These are phyloP conservation scores for Hygrocybe punicea DNA, from an alignment of 768 basidiomycete genomes.

Conservation along the genomic window DNA sequence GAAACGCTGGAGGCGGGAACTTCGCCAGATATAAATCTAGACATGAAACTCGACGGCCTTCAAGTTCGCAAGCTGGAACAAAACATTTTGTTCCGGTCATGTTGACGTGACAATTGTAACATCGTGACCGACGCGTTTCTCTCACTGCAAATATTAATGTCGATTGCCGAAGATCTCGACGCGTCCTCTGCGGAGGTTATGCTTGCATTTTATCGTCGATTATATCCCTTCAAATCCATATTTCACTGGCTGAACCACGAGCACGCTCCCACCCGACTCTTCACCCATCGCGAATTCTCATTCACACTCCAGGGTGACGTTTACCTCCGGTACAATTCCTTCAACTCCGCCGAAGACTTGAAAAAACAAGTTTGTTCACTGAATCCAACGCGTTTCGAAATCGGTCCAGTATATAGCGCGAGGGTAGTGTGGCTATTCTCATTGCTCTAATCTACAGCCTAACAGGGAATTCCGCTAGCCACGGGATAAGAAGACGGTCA, in stretches of 20 bases:
- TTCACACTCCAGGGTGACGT: slow-evolving; percentile 89
- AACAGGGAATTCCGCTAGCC: slow-evolving; percentile 51
- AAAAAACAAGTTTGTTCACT: slow-evolving; percentile 83
- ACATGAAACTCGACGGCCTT: too few species aligned
- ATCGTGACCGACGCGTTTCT: background rate
- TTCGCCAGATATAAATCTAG: too few species aligned
- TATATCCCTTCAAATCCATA: slow-evolving; percentile 93
- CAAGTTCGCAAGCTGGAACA: too few species aligned
- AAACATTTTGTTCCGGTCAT: too few species aligned
- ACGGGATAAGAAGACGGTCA: slow-evolving; percentile 79
- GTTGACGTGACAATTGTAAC: too few species aligned
- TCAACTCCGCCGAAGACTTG: slow-evolving; percentile 78
- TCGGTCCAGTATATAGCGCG: slow-evolving; percentile 89
- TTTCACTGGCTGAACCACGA: slow-evolving; percentile 95
- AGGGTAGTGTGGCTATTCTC: slow-evolving; percentile 51
- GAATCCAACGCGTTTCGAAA: slow-evolving; percentile 93
- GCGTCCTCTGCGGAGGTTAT: slow-evolving; percentile 24
- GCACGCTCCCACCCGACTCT: slow-evolving; percentile 71
- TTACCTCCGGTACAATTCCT: slow-evolving; percentile 94
- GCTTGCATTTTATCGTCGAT: slow-evolving; percentile 75
- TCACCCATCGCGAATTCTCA: slow-evolving; percentile 93
- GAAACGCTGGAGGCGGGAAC: too few species aligned
- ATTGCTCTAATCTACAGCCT: background rate
- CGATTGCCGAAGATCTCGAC: background rate
- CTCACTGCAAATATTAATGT: too few species aligned